Evolutionary conservation across 352 stramenopile species (phyloP), one percentile per base, ranked within the genome.

Genomic region (Peronospora farinosa): DNA sequence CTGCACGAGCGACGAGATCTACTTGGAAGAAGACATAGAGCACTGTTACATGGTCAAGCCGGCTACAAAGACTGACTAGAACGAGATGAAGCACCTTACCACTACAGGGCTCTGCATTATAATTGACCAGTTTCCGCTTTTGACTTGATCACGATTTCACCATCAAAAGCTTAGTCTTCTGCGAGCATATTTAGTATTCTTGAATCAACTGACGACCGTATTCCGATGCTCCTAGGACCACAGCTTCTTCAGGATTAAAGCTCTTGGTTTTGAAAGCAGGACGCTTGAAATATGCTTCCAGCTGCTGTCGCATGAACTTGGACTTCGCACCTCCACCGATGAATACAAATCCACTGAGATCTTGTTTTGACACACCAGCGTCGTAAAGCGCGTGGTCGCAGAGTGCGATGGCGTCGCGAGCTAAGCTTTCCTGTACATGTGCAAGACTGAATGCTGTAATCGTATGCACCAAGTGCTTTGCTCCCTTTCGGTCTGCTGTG

Each of bases 381-480:
- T 48, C 44, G n/a, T 51, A 31, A 11, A 90, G 61, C 28, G 30
- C 59, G 15, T 54, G 37, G 6, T 64, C 55, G 42, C 72, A 85
- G 0, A 90, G 53, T 15, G 42, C 46, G 1, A 55, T 57, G 0
- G 65, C 71, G 9, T 74, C 48, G 2, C 49, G 51, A 3, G 73
- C 54, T 12, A 72, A 63, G 5, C 36, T 28, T 45, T 85, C 72
- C 12, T 74, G 71, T 35, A 78, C 57, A 7, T 67, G 69, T 2
- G 47, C 50, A 12, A 90, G 56, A 31, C 86, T 70, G 27, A 76
- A 84, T 5, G 65, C 57, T 8, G 76, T 74, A 4, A 90, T 33
- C 45, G 69, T 78, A 33, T 86, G 78, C 13, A 86, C 69, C 19
- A 88, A 61, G 44, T 90, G 78, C 46, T 86, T 88, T 33, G 74